Conservation (phyloP, 108 stramenopile species). For the Nitzschia sp. region DNA sequence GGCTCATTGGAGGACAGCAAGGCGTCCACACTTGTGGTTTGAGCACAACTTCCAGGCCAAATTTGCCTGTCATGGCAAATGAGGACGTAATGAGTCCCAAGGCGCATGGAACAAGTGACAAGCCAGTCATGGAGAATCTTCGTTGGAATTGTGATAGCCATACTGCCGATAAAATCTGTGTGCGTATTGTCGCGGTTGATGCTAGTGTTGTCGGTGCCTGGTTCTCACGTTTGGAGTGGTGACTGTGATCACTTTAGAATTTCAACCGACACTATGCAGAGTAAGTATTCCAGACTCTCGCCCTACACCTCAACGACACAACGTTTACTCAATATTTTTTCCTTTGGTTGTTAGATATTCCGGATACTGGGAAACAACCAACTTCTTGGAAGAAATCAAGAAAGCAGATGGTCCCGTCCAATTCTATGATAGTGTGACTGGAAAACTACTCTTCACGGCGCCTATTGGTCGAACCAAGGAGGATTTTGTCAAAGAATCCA, state of each 20-base stretch:
- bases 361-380: slow-evolving; percentile 68
- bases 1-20: slow-evolving; percentile 22
- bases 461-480: slow-evolving; percentile 72
- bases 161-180: slow-evolving; percentile 74
- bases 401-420: slow-evolving; percentile 48
- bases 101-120: slow-evolving; percentile 70
- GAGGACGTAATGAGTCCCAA: slow-evolving; percentile 59
- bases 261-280: slow-evolving; percentile 53
- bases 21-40: slow-evolving; percentile 11
- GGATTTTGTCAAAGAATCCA: slow-evolving; percentile 64
- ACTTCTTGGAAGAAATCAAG: slow-evolving; percentile 53
- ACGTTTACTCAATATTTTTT: neutral
- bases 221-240: neutral
- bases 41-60: neutral
- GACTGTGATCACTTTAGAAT: neutral
- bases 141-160: slow-evolving; percentile 68
- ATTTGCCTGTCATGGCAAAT: slow-evolving; percentile 62
- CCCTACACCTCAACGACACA: slow-evolving; percentile 1
- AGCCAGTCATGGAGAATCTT: slow-evolving; percentile 68
- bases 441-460: slow-evolving; percentile 70
- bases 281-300: slow-evolving; percentile 12
- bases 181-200: slow-evolving; percentile 2
- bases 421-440: slow-evolving; percentile 83
- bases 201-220: neutral
- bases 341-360: neutral